These are phyloP conservation scores for Fusarium anthophilum DNA, from an alignment of 2,329 filamentous ascomycete species.

Conservation along the genomic window DNA sequence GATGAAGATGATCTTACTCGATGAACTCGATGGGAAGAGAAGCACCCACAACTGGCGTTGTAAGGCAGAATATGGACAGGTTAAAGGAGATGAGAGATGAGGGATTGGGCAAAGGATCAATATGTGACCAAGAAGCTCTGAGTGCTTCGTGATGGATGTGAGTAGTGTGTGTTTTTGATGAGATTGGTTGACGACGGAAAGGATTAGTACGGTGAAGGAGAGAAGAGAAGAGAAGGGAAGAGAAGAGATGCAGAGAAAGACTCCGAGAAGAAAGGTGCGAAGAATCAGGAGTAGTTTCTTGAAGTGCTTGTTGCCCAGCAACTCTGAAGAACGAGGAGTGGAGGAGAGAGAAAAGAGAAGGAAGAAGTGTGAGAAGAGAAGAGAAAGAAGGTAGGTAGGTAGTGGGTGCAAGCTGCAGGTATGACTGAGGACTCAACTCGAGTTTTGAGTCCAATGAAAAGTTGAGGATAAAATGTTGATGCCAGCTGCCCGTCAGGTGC, in stretches of 20 bases:
- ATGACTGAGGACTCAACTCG: background rate
- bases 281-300: background rate
- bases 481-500: conserved; percentile 8
- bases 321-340: background rate
- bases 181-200: background rate
- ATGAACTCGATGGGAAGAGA: background rate
- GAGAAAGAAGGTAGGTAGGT: background rate
- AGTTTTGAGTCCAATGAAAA: background rate
- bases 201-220: background rate
- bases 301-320: background rate
- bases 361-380: background rate
- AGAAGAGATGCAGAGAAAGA: background rate
- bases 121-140: background rate
- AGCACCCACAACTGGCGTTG: background rate
- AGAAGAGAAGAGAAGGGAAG: background rate
- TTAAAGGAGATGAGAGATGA: background rate
- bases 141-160: background rate
- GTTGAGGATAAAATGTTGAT: background rate
- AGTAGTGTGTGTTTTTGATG: background rate
- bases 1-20: background rate
- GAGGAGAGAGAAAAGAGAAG: no score
- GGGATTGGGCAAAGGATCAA: background rate
- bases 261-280: no score
- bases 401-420: background rate
- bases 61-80: no score